These are phyloP conservation scores for Coelastrella sp. DNA, from an alignment of 139 green algal genomes.

Conservation along the genomic window DNA sequence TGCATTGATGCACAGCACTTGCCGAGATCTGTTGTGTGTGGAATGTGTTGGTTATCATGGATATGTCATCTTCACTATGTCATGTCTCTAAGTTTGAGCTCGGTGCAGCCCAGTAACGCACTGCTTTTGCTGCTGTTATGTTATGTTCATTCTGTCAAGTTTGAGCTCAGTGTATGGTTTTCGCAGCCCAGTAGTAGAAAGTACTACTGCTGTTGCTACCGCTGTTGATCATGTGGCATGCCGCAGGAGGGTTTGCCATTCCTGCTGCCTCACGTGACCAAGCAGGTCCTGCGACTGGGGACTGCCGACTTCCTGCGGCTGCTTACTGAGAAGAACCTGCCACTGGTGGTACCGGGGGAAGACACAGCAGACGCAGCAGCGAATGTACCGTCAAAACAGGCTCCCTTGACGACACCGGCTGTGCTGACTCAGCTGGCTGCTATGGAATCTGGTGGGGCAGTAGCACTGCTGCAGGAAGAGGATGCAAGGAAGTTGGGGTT, in stretches of 20 bases:
- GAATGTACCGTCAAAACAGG: background rate
- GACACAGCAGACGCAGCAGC: constrained; percentile 45
- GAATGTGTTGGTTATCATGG: no score
- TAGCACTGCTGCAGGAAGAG: constrained; percentile 56
- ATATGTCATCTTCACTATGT: no score
- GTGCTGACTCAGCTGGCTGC: constrained; percentile 49
- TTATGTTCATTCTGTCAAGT: no score
- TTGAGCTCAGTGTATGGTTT: no score
- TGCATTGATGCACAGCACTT: no score
- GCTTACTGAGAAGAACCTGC: constrained; percentile 61
- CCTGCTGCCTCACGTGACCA: constrained; percentile 83
- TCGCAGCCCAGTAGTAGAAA: no score
- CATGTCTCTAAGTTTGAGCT: no score
- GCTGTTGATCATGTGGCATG: background rate
- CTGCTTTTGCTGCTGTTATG: no score
- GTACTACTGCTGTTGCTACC: no score
- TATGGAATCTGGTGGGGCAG: constrained; percentile 59
- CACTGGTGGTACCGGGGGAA: constrained; percentile 27
- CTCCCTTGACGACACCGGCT: constrained; percentile 20
- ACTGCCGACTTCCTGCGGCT: constrained; percentile 71
- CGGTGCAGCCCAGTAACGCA: no score
- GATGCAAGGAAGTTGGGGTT: constrained; percentile 57
- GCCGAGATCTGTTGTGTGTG: no score
- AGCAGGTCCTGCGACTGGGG: constrained; percentile 57
- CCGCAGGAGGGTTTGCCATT: constrained; percentile 89